phyloP scores from a whole-genome alignment of 352 stramenopile genomes.

The Hyaloperonospora arabidopsidis region DNA sequence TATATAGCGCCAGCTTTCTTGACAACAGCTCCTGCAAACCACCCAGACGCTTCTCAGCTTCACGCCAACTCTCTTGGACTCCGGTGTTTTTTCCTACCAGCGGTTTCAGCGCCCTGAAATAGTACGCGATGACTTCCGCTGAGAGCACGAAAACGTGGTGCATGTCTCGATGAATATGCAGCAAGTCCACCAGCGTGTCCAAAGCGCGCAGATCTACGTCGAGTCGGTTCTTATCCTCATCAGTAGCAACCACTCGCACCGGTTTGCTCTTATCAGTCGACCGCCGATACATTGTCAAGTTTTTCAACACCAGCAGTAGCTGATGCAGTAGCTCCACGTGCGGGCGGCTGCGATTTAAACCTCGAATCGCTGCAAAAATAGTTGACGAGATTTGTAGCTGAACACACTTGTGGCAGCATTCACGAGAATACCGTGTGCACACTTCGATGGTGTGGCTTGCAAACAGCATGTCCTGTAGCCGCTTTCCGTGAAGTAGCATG shows the following conservation, averaged over 20 bases:
- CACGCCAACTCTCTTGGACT: constrained; percentile 39
- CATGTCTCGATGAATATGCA: constrained; percentile 93
- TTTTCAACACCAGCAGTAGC: constrained; percentile 74
- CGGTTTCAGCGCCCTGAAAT: constrained; percentile 33
- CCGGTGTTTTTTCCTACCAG: constrained; percentile 15
- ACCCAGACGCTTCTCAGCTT: constrained; percentile 42
- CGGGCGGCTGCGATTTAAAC: constrained; percentile 91
- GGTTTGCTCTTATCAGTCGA: constrained; percentile 34
- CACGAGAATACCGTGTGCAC: constrained; percentile 85
- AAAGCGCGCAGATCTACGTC: constrained; percentile 58
- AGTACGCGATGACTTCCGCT: constrained; percentile 51
- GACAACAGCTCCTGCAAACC: constrained; percentile 43
- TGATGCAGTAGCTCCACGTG: constrained; percentile 92
- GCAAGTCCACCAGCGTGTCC: constrained; percentile 88
- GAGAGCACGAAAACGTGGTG: constrained; percentile 70
- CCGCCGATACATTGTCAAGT: constrained; percentile 74
- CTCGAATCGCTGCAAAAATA: constrained; percentile 88
- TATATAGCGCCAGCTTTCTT: constrained; percentile 53
- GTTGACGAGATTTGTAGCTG: constrained; percentile 79
- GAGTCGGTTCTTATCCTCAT: constrained; percentile 34
- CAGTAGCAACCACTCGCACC: constrained; percentile 8
- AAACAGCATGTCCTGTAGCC: constrained; percentile 90
- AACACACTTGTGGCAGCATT: constrained; percentile 88
- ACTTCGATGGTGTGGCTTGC: constrained; percentile 88
- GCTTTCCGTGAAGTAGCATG: constrained; percentile 64